Evolutionary conservation across 768 basidiomycete species (phyloP).

Genomic region (Suillus luteus): DNA sequence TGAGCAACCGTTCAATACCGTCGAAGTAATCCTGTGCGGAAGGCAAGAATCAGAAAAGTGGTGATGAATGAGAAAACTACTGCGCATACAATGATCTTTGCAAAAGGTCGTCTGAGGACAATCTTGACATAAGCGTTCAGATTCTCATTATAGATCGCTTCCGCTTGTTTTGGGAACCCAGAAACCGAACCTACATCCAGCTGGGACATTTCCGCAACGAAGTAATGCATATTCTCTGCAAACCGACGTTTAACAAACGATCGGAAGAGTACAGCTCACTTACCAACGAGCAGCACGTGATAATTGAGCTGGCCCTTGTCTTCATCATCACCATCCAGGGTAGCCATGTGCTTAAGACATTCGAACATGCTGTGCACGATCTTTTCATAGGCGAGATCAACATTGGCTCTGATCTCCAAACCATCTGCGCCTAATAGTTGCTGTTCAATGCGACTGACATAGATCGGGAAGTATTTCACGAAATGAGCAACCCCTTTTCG

Average conservation of each 20-base stretch:
- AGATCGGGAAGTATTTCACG: constrained; percentile 89
- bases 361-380: constrained; percentile 93
- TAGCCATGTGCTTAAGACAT: constrained; percentile 92
- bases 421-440: constrained; percentile 79
- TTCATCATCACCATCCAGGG: constrained; percentile 89
- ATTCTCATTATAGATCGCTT: constrained; percentile 88
- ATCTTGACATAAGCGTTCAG: constrained; percentile 83
- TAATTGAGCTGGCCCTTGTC: constrained; percentile 98
- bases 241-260: background rate
- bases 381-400: constrained; percentile 84
- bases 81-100: constrained; percentile 75
- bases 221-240: constrained; percentile 95
- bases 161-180: constrained; percentile 69
- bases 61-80: background rate
- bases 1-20: constrained; percentile 83
- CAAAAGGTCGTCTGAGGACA: constrained; percentile 82
- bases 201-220: constrained; percentile 78
- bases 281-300: constrained; percentile 93
- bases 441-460: constrained; percentile 78
- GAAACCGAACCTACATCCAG: constrained; percentile 65
- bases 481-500: constrained; percentile 91
- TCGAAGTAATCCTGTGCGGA: constrained; percentile 86
- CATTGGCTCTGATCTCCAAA: constrained; percentile 73
- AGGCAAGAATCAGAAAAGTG: background rate
- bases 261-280: constrained; percentile 28